Conservation (phyloP, 768 basidiomycete genomes). For the Collybia mongolica region DNA sequence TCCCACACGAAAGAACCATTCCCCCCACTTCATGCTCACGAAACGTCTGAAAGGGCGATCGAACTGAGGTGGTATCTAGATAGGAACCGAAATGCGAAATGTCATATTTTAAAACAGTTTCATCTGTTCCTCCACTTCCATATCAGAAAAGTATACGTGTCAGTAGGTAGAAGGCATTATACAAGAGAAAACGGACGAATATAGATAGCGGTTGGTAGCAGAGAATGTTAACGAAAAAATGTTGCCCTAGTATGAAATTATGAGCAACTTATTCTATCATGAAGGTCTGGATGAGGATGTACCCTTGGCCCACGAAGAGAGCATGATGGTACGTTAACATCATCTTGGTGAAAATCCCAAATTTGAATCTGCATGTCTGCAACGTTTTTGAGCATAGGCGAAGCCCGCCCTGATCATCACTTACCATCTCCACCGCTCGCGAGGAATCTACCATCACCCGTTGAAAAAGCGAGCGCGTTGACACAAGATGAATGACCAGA, state of each 20-base stretch:
- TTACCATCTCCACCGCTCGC: conserved; percentile 72
- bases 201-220: conserved; percentile 58
- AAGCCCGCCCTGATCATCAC: conserved; percentile 14
- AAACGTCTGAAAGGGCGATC: conserved; percentile 21
- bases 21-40: conserved; percentile 25
- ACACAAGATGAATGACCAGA: conserved; percentile 60
- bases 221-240: conserved; percentile 75
- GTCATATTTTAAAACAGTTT: conserved; percentile 53
- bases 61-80: conserved; percentile 8
- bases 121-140: conserved; percentile 55
- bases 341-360: conserved; percentile 69
- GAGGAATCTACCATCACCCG: conserved; percentile 57
- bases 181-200: conserved; percentile 49
- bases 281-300: conserved; percentile 4
- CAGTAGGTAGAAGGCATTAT: neutral
- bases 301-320: conserved; percentile 49
- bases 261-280: neutral
- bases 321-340: conserved; percentile 39
- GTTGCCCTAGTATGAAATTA: conserved; percentile 48
- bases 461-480: conserved; percentile 62
- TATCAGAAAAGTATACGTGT: neutral
- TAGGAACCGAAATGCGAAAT: conserved; percentile 33
- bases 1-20: too few relatives aligned
- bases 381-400: neutral
- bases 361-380: conserved; percentile 54